A percentile compares a stretch with the other conserved stretches of the same genome.
These are phyloP conservation scores for Metschnikowia amazonensis DNA, from an alignment of 805 yeast species.

Conservation along the genomic window DNA sequence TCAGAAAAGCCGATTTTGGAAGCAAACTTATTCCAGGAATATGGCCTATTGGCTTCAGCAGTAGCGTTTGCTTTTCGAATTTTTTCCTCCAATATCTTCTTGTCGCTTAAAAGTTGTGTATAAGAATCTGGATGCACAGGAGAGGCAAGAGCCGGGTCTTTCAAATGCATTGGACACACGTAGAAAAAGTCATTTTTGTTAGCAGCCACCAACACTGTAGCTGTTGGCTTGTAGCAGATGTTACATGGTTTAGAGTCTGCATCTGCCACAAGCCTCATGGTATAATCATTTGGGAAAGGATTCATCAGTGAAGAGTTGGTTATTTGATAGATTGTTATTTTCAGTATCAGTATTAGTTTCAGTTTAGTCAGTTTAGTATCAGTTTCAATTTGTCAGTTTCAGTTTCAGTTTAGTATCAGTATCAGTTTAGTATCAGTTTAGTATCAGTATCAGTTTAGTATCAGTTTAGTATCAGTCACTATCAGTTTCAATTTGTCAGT, in stretches of 20 bases:
- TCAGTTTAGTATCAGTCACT: no score
- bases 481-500: no score
- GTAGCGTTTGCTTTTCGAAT: conserved; percentile 21
- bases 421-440: no score
- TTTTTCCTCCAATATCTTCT: conserved; percentile 19
- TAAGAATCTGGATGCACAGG: conserved; percentile 36
- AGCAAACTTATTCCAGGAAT: conserved; percentile 31
- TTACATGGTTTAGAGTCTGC: conserved; percentile 43
- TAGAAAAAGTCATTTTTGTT: conserved; percentile 52
- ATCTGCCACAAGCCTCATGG: conserved; percentile 39
- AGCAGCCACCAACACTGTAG: conserved; percentile 43
- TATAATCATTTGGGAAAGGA: conserved; percentile 37
- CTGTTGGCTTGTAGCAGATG: conserved; percentile 49
- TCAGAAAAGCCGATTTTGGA: conserved; percentile 19
- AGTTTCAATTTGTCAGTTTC: no score
- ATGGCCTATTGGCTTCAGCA: conserved; percentile 30
- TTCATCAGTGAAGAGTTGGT: neutral
- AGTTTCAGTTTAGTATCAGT: no score
- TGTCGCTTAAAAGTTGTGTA: conserved; percentile 22
- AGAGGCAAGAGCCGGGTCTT: conserved; percentile 45
- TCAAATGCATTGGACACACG: conserved; percentile 45
- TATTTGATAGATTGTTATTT: no score
- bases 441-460: no score
- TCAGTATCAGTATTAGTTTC: no score
- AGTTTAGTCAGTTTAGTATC: no score